A percentile compares a stretch with the other conserved stretches of the same genome.
Evolutionary conservation across 345 rosid species (phyloP).

Genomic region (Rhodamnia rubescens): DNA sequence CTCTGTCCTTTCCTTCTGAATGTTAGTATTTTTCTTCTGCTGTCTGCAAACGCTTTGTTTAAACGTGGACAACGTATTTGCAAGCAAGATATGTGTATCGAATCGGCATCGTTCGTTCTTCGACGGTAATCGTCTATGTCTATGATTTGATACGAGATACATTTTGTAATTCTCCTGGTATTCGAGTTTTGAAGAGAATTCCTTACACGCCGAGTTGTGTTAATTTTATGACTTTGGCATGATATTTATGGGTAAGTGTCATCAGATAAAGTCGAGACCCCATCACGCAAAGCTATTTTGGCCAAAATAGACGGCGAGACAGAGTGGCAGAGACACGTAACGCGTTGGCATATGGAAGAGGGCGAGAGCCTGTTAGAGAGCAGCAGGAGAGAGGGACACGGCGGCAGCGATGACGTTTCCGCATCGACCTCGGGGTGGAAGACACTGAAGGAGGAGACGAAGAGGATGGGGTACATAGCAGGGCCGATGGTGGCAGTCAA

Average conservation of each 20-base stretch:
- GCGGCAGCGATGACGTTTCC: background rate
- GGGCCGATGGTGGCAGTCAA: constrained; percentile 32
- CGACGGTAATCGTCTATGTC: background rate
- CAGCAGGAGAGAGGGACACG: background rate
- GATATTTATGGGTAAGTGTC: too few relatives aligned
- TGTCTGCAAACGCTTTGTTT: background rate
- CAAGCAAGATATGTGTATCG: background rate
- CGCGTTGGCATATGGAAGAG: background rate
- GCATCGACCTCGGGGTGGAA: background rate
- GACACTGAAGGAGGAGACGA: constrained; percentile 10
- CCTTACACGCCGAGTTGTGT: background rate
- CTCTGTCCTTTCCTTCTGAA: background rate
- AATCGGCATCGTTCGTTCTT: background rate
- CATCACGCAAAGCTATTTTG: background rate
- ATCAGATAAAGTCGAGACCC: background rate
- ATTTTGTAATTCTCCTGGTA: background rate
- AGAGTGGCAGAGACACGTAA: background rate
- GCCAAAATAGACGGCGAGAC: background rate
- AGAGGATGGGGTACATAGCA: constrained; percentile 14
- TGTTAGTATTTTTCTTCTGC: background rate
- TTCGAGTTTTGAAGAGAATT: background rate
- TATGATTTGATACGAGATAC: background rate
- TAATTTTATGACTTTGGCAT: too few relatives aligned
- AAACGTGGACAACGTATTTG: background rate
- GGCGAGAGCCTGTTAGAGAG: background rate